Base-by-base conservation (phyloP, 2,329 filamentous ascomycete species). In the Metarhizium sp. region DNA sequence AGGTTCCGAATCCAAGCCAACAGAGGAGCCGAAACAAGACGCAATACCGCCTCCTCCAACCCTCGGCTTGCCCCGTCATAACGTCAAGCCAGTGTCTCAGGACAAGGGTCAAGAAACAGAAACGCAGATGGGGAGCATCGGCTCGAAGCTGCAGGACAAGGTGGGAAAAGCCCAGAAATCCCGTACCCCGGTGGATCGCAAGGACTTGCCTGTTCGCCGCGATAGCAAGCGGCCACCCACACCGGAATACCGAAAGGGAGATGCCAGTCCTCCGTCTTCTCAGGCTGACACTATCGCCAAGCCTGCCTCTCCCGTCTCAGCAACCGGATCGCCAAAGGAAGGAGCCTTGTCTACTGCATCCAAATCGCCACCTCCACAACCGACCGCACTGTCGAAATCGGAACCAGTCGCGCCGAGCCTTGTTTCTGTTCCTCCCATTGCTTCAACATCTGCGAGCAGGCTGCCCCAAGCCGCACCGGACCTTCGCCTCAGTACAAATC, bases 191-290 rank as follows among this genome's bases (percentile, higher is more conserved):
- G 20, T 53, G 30, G 50, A 57, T 10, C 43, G 16, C 36, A 58
- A 40, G 25, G 50, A 45, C 20, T 48, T 55, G 45, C 50, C 56
- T 10, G 14, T 14, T 16, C 56, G 53, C 14, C 40, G 38, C 51
- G 62, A 62, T 29, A 57, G 61, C 47, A 68, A 70, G 43, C 70
- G 75, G 2, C 73, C 75, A 10, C 77, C 77, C 1, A 79, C 76
- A 2, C 76, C 77, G 16, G 77, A 79, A 48, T 78, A 79, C 56
- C 71, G 71, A 43, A 70, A 71, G 20, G 69, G 73, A 47, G 75
- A 78, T 55, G 63, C 71, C 52, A 69, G 69, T 20, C 53, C 56
- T 20, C 51, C 54, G 57, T 69, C 68, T 14, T 66, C 70, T 2
- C 62, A 67, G 7, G 57, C 70, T 43, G 68, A 72, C 30, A 66